Conservation (phyloP, 805 yeast species). For the Kodamaea hsintzibuensis region DNA sequence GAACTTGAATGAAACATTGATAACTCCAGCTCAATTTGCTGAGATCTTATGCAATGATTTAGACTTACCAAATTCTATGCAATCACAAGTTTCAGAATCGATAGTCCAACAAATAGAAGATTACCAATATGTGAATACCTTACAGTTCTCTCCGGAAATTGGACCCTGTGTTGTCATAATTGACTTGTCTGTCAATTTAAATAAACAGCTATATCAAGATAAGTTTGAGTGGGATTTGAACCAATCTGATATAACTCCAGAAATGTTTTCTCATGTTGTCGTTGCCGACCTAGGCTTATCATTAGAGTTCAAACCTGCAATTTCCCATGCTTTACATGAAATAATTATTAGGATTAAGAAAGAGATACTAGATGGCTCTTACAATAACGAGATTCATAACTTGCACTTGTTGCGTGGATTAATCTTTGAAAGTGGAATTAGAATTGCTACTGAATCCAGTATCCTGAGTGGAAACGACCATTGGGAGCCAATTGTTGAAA, state of each 20-base stretch:
- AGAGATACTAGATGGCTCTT: slow-evolving; percentile 68
- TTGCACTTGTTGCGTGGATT: slow-evolving; percentile 44
- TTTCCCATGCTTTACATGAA: slow-evolving; percentile 85
- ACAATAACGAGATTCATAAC: slow-evolving; percentile 43
- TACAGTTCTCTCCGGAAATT: slow-evolving; percentile 57
- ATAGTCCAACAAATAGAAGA: slow-evolving; percentile 83
- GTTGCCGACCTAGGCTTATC: slow-evolving; percentile 83
- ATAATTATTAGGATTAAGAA: slow-evolving; percentile 71
- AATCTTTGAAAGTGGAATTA: slow-evolving; percentile 43
- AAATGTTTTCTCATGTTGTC: slow-evolving; percentile 75
- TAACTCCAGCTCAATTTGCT: slow-evolving; percentile 77
- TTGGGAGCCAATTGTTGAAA: slow-evolving; percentile 89
- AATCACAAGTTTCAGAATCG: slow-evolving; percentile 62
- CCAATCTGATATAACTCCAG: slow-evolving; percentile 64
- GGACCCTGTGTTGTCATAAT: slow-evolving; percentile 63
- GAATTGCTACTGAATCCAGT: slow-evolving; percentile 57
- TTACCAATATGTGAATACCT: slow-evolving; percentile 59
- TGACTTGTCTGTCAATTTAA: slow-evolving; percentile 77
- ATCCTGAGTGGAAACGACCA: slow-evolving; percentile 73
- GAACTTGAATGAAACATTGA: slow-evolving; percentile 64
- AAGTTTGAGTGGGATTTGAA: slow-evolving; percentile 90
- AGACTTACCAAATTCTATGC: slow-evolving; percentile 70
- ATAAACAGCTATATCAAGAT: slow-evolving; percentile 84
- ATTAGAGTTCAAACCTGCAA: slow-evolving; percentile 86
- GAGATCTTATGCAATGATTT: slow-evolving; percentile 77